Base-by-base conservation (phyloP, 192 early-diverging fungal genomes). In the Backusella tuberculispora region DNA sequence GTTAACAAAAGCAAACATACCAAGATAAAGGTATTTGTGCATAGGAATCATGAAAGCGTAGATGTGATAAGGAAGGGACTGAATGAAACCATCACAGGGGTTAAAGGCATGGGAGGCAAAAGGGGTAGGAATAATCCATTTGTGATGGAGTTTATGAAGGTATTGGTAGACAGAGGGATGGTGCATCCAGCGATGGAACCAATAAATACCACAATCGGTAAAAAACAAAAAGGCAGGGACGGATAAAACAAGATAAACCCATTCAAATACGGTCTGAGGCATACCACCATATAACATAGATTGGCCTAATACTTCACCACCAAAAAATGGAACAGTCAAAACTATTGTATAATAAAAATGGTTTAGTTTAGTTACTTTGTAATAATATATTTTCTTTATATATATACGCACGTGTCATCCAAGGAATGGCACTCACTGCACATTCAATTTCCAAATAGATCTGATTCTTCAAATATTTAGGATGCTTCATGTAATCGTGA, bases 31-130 rank as follows among this genome's bases (percentile, higher is more conserved):
- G 69, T 88, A 95, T 79, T 94, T 92, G 81, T 97, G 90, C 86
- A 99, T 92, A 2, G 97, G 97, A 53, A 97, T 85, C 46, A 96
- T 42, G 83, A 88, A 99, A 8, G 95, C 95, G 75, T 93, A 96
- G 47, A 96, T 19, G 70, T 99, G 97, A 81, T 96, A 96, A 15
- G 97, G 97, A 6, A 95, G 66, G 13, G 97, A 98, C 82, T 99
- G 97, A 43, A 92, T 63, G 78, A 96, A 98, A 5, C 97, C 97
- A 80, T 99, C 97, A 43, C 98, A 67, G 14, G 92, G 92, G 74
- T 98, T 95, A 88, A 99, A 99, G 17, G 97, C 97, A 81, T 96
- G 92, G 37, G 95, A 93, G 4, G 96, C 93, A 82, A 91, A 99
- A 14, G 97, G 97, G 19, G 96, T 96, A 48, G 95, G 90, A 9